Evolutionary conservation across 352 stramenopile genomes (phyloP).

Genomic region (Pythium monospermum): DNA sequence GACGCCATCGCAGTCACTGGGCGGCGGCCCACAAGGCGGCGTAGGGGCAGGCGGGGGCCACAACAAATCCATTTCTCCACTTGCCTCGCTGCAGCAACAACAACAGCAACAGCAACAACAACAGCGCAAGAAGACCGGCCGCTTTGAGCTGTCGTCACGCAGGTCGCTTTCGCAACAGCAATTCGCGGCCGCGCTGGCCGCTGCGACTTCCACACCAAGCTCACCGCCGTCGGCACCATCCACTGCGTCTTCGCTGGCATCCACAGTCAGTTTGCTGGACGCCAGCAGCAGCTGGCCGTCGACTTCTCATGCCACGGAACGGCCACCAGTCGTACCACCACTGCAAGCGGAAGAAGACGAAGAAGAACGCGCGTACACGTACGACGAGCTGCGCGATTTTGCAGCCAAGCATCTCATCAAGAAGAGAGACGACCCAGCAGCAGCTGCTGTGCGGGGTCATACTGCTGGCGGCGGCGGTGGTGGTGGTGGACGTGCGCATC

Average conservation of each 20-base stretch:
- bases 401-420: conserved; percentile 50
- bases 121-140: conserved; percentile 29
- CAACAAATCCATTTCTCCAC: conserved; percentile 2
- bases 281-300: background rate
- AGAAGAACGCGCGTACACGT: conserved; percentile 63
- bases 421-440: conserved; percentile 13
- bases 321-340: too few species aligned
- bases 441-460: too few species aligned
- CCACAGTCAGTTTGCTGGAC: background rate
- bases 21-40: too few species aligned
- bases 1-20: too few species aligned
- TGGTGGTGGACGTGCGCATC: too few species aligned
- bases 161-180: conserved; percentile 44
- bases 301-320: background rate
- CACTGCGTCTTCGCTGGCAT: background rate
- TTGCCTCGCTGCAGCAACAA: too few species aligned
- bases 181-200: conserved; percentile 29
- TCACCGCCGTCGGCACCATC: background rate
- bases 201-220: background rate
- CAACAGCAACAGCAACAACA: conserved; percentile 18
- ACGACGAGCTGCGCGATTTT: conserved; percentile 66
- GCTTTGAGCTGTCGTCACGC: conserved; percentile 32
- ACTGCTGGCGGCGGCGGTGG: too few species aligned
- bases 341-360: conserved; percentile 54
- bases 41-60: too few species aligned